Percentiles rank a stretch among this genome's conserved stretches.
Conservation (phyloP, 2,329 filamentous ascomycete genomes). For the Magnaporthales sp. region DNA sequence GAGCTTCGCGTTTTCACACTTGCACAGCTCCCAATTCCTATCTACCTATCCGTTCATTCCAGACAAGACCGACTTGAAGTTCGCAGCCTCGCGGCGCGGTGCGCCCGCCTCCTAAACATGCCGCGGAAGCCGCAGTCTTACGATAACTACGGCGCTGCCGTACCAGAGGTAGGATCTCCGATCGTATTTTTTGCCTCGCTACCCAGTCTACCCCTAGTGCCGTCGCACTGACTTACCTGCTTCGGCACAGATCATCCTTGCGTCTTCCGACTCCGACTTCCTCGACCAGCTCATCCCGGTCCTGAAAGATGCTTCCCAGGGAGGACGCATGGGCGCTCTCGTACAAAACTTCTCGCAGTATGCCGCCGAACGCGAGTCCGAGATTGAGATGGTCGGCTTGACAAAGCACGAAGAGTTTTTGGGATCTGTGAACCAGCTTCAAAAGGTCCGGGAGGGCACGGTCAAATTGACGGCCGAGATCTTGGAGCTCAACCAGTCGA, state of each 20-base stretch:
- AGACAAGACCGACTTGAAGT: not conserved
- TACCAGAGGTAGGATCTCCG: slow-evolving; percentile 14
- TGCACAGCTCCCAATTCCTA: not conserved
- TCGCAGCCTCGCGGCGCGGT: not conserved
- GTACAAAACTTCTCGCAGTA: slow-evolving; percentile 74
- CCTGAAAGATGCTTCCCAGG: slow-evolving; percentile 78
- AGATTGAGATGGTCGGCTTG: slow-evolving; percentile 91
- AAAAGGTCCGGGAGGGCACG: slow-evolving; percentile 83
- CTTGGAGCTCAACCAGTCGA: slow-evolving; percentile 83
- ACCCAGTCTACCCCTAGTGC: not conserved
- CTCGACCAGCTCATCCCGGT: slow-evolving; percentile 92
- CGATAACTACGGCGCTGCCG: slow-evolving; percentile 18
- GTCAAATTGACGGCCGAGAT: slow-evolving; percentile 86
- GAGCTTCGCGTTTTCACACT: not conserved
- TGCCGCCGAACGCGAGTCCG: slow-evolving; percentile 75
- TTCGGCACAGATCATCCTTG: slow-evolving; percentile 69
- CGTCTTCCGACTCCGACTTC: slow-evolving; percentile 86
- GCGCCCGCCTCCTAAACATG: slow-evolving; percentile 9
- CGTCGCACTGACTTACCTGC: not conserved
- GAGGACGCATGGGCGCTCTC: slow-evolving; percentile 63
- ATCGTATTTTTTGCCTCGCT: not conserved
- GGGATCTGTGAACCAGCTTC: slow-evolving; percentile 85
- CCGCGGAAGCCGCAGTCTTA: slow-evolving; percentile 15
- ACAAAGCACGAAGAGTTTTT: slow-evolving; percentile 97
- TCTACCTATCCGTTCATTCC: not conserved